phyloP scores from a whole-genome alignment of 2,329 filamentous ascomycete genomes.

The Xylaria sp. region DNA sequence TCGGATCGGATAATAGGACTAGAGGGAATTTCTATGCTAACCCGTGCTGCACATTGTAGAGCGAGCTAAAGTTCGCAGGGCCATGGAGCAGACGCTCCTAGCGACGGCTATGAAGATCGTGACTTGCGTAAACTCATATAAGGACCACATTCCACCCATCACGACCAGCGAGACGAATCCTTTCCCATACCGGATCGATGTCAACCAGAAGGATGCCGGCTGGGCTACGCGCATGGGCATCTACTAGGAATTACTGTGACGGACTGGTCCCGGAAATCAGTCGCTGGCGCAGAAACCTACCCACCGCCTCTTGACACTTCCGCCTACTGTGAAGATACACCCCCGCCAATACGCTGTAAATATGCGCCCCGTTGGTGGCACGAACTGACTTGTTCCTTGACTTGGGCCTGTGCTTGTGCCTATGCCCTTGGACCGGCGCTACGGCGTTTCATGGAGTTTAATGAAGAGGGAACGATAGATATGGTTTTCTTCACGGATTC shows the following conservation, averaged over 20 bases:
- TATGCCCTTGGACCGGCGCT: conserved; percentile 18
- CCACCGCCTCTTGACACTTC: not conserved
- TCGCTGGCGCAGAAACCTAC: not conserved
- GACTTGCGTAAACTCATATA: conserved; percentile 85
- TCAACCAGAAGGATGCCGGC: conserved; percentile 83
- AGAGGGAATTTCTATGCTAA: conserved; percentile 13
- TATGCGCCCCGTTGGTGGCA: conserved; percentile 1
- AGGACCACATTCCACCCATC: conserved; percentile 96
- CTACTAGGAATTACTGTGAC: conserved; percentile 32
- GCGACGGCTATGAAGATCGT: conserved; percentile 92
- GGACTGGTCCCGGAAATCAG: conserved; percentile 4
- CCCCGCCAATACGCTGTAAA: conserved; percentile 22
- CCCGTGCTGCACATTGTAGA: conserved; percentile 62
- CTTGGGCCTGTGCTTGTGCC: not conserved
- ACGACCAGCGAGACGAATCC: conserved; percentile 92
- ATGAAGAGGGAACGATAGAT: conserved; percentile 36
- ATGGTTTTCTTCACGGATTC: conserved; percentile 28
- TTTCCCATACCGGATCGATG: conserved; percentile 91
- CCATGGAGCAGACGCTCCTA: conserved; percentile 90
- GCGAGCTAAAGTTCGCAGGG: conserved; percentile 85
- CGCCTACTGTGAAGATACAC: conserved; percentile 12
- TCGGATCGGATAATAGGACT: not conserved
- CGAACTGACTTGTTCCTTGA: conserved; percentile 23
- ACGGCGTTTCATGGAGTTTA: conserved; percentile 38
- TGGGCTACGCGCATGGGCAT: conserved; percentile 75